phyloP scores from a whole-genome alignment of 805 yeast genomes.

The Myxozyma vanderwaltii region DNA sequence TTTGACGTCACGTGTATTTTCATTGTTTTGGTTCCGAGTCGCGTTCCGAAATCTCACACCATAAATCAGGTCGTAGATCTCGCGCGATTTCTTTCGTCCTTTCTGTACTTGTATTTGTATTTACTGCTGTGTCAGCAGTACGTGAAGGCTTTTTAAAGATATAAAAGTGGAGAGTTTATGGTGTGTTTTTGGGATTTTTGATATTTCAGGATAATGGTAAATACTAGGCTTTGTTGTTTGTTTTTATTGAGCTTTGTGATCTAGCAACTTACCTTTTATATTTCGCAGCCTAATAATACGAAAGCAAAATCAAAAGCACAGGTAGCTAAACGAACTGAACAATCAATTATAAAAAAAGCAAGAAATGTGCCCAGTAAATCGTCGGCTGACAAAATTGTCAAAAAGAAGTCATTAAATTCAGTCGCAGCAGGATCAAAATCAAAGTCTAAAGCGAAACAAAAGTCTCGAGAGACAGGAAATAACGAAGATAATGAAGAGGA shows the following conservation, averaged over 20 bases:
- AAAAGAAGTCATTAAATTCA: background rate
- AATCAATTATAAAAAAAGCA: background rate
- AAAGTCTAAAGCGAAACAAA: background rate
- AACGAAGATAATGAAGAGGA: background rate
- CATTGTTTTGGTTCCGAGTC: constrained; percentile 4
- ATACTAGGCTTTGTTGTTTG: background rate
- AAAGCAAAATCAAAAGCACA: background rate
- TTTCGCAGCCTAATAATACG: background rate
- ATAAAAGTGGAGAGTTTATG: too few relatives aligned
- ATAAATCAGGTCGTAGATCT: background rate
- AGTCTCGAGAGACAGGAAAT: background rate
- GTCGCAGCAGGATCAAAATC: background rate
- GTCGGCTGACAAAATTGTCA: background rate
- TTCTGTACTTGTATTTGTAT: too few relatives aligned
- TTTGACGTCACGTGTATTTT: background rate
- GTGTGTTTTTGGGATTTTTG: background rate
- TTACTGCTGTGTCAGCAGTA: too few relatives aligned
- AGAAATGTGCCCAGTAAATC: too few relatives aligned
- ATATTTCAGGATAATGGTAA: background rate
- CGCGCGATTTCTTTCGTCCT: background rate
- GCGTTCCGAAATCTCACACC: constrained; percentile 1
- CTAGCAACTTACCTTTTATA: background rate
- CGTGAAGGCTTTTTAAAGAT: too few relatives aligned
- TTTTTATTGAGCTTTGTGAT: too few relatives aligned
- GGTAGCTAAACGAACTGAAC: background rate